phyloP scores from a whole-genome alignment of 176 grass and related monocot species.

The Rhipidocladum racemiflorum region DNA sequence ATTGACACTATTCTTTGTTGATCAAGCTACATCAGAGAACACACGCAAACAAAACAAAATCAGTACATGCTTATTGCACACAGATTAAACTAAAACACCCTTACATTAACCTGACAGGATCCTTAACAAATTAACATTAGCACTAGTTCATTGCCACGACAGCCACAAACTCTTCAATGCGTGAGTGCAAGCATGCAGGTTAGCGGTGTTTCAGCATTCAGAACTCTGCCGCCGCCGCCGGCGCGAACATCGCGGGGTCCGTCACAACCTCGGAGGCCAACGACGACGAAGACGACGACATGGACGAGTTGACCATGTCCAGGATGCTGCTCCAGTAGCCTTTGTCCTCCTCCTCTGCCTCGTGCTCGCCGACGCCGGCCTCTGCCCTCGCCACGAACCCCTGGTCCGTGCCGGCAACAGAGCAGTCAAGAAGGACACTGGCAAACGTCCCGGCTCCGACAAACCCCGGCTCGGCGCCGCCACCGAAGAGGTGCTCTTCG shows the following conservation, averaged over 20 bases:
- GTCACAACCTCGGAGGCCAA: constrained; percentile 24
- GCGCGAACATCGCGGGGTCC: constrained; percentile 17
- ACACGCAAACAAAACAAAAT: neutral
- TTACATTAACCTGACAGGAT: constrained; percentile 5
- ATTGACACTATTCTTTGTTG: neutral
- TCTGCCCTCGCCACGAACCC: constrained; percentile 12
- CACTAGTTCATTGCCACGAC: neutral
- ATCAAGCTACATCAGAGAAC: neutral
- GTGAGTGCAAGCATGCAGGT: neutral
- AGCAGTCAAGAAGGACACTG: constrained; percentile 5
- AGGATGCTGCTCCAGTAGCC: constrained; percentile 73
- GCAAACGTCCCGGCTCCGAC: neutral
- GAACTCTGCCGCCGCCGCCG: constrained; percentile 21
- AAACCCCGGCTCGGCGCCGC: neutral
- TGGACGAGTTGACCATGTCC: constrained; percentile 53
- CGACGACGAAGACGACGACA: constrained; percentile 39
- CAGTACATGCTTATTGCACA: constrained; percentile 35
- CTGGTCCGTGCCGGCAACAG: neutral
- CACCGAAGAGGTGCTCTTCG: constrained; percentile 3
- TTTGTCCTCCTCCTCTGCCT: constrained; percentile 43
- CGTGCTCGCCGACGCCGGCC: neutral
- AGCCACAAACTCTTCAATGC: neutral
- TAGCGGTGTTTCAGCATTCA: neutral
- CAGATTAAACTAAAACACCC: neutral
- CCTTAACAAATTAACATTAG: constrained; percentile 17